Evolutionary conservation across 306 rosid genomes (phyloP).

Genomic region (Mimosa bimucronata): DNA sequence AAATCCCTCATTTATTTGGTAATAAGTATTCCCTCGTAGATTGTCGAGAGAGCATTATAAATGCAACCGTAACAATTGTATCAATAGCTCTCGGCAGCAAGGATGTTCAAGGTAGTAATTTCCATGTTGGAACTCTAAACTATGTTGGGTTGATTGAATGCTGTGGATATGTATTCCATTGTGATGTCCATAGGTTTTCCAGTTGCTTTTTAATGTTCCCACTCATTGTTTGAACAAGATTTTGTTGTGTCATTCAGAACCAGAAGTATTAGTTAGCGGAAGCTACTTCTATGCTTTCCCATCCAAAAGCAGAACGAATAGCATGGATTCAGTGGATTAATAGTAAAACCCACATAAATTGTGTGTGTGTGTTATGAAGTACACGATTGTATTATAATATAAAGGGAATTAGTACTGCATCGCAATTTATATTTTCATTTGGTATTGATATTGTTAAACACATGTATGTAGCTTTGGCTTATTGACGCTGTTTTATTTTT

Average conservation of each 20-base stretch:
- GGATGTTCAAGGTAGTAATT: slow-evolving; percentile 61
- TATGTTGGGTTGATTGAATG: too few relatives aligned
- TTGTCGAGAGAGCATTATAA: slow-evolving; percentile 69
- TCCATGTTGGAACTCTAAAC: too few relatives aligned
- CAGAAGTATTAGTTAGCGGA: slow-evolving; percentile 74
- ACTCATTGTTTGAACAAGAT: slow-evolving; percentile 1
- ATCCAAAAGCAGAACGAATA: slow-evolving; percentile 64
- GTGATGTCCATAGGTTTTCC: slow-evolving; percentile 12
- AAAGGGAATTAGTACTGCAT: neutral
- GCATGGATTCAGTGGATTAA: slow-evolving; percentile 91
- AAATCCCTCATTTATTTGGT: too few relatives aligned
- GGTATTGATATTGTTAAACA: neutral
- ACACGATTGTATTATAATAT: neutral
- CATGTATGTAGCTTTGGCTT: neutral
- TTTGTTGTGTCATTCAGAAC: slow-evolving; percentile 56
- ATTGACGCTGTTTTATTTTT: neutral
- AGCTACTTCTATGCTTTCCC: slow-evolving; percentile 91
- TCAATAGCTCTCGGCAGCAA: slow-evolving; percentile 61
- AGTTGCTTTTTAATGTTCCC: slow-evolving; percentile 11
- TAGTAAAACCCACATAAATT: neutral
- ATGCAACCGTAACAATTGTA: slow-evolving; percentile 69
- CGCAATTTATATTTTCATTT: neutral
- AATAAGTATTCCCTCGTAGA: too few relatives aligned
- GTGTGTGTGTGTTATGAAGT: neutral
- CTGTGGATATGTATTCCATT: slow-evolving; percentile 9